Percentiles rank a stretch among this genome's conserved stretches.
Evolutionary conservation across 2,329 filamentous ascomycete genomes (phyloP).

Genomic region (Paecilomyces dactylethromorphus): DNA sequence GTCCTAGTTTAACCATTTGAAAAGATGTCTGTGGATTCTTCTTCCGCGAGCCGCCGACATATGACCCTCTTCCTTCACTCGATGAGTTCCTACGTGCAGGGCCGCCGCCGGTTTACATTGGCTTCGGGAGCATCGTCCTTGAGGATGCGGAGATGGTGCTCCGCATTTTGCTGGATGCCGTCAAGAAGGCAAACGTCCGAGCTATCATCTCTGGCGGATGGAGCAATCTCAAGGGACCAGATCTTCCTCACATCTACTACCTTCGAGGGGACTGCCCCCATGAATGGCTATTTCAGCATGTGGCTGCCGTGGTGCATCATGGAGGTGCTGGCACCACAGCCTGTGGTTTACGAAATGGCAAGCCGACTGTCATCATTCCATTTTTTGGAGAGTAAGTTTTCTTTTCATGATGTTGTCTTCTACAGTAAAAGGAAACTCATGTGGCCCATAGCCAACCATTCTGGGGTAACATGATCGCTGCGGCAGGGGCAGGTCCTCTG

Average conservation of each 20-base stretch:
- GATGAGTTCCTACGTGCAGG: constrained; percentile 40
- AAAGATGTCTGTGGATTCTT: constrained; percentile 42
- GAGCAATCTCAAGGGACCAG: constrained; percentile 41
- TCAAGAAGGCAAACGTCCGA: constrained; percentile 40
- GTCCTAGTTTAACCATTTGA: no score
- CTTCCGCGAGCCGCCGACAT: constrained; percentile 26
- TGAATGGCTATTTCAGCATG: constrained; percentile 53
- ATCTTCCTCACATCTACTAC: constrained; percentile 37
- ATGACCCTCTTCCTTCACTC: constrained; percentile 35
- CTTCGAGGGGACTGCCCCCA: constrained; percentile 52
- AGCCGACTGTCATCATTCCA: constrained; percentile 50
- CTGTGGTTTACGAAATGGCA: constrained; percentile 45
- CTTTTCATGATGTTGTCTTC: background rate
- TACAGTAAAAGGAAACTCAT: no score
- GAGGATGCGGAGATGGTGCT: constrained; percentile 43
- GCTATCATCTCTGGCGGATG: constrained; percentile 51
- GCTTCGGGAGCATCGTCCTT: constrained; percentile 52
- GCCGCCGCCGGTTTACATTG: constrained; percentile 48
- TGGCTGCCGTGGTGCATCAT: constrained; percentile 52
- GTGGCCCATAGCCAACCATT: constrained; percentile 37
- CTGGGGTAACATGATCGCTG: constrained; percentile 48
- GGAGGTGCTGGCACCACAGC: constrained; percentile 56
- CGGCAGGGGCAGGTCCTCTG: constrained; percentile 42
- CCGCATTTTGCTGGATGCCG: constrained; percentile 41
- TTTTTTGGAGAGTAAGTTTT: constrained; percentile 43